These are phyloP conservation scores for Dendryphion nanum DNA, from an alignment of 2,329 filamentous ascomycete genomes.

Conservation along the genomic window DNA sequence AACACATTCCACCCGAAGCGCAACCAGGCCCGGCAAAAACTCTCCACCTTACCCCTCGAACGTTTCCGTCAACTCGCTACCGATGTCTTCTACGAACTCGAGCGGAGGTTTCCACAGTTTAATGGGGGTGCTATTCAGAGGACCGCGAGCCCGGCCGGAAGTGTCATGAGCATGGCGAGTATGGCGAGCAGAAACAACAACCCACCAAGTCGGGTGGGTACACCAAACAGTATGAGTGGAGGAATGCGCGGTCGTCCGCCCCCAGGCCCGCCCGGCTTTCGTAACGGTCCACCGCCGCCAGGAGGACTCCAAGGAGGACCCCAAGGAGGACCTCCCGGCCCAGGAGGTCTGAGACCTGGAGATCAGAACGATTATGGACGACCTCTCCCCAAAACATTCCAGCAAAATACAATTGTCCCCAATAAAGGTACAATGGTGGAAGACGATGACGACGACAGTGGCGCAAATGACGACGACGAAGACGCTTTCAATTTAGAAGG, in stretches of 20 bases:
- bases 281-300: slow-evolving; percentile 20
- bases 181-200: slow-evolving; percentile 55
- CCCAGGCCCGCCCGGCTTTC: slow-evolving; percentile 22
- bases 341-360: slow-evolving; percentile 23
- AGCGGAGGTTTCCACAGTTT: slow-evolving; percentile 84
- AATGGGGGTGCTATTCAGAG: slow-evolving; percentile 67
- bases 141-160: slow-evolving; percentile 62
- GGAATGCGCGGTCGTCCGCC: slow-evolving; percentile 40
- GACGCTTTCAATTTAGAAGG: slow-evolving; percentile 63
- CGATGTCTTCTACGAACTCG: slow-evolving; percentile 93
- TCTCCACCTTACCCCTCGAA: slow-evolving; percentile 82
- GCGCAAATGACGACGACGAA: slow-evolving; percentile 57
- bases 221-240: slow-evolving; percentile 56
- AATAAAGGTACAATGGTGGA: slow-evolving; percentile 98
- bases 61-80: slow-evolving; percentile 90
- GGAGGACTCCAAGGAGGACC: slow-evolving; percentile 53
- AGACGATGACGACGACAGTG: slow-evolving; percentile 69
- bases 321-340: slow-evolving; percentile 35
- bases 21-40: slow-evolving; percentile 94
- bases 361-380: slow-evolving; percentile 60
- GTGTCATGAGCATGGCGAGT: slow-evolving; percentile 56
- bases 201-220: slow-evolving; percentile 53
- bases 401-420: slow-evolving; percentile 93
- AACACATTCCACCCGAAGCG: slow-evolving; percentile 92
- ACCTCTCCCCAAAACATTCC: slow-evolving; percentile 83